These are phyloP conservation scores for Penicillium lagena DNA, from an alignment of 495 filamentous ascomycete genomes.

Conservation along the genomic window DNA sequence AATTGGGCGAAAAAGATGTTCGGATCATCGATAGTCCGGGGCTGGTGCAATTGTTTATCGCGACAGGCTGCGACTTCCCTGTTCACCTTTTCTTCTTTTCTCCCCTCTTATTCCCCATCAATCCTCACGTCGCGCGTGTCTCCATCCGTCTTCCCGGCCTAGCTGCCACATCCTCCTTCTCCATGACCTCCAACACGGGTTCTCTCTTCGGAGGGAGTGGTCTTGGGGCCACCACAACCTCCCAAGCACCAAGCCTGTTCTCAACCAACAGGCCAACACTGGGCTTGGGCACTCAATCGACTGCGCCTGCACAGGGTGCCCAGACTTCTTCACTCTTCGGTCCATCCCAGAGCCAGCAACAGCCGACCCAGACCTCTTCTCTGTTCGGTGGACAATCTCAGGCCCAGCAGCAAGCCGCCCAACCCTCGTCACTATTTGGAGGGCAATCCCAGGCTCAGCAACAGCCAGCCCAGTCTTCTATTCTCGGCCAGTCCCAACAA, in stretches of 20 bases:
- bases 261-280: constrained; percentile 17
- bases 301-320: constrained; percentile 15
- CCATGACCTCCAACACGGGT: constrained; percentile 20
- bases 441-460: constrained; percentile 26
- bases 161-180: neutral
- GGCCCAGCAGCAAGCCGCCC: constrained; percentile 29
- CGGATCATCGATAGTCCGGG: too few relatives aligned
- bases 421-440: constrained; percentile 24
- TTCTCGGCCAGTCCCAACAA: constrained; percentile 24
- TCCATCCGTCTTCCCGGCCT: too few relatives aligned
- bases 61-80: neutral
- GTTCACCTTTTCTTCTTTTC: too few relatives aligned
- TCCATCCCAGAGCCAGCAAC: constrained; percentile 29
- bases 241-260: constrained; percentile 25
- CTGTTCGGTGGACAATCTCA: constrained; percentile 25
- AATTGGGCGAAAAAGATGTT: too few relatives aligned
- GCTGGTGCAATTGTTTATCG: too few relatives aligned
- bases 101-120: neutral
- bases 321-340: constrained; percentile 22
- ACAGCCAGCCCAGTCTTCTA: constrained; percentile 24
- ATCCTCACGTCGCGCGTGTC: too few relatives aligned
- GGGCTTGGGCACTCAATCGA: constrained; percentile 1
- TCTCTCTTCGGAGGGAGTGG: constrained; percentile 32
- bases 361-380: constrained; percentile 23
- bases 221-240: constrained; percentile 21